These are phyloP conservation scores for Geosiphon pyriformis DNA, from an alignment of 192 early-diverging fungal genomes.

Conservation along the genomic window DNA sequence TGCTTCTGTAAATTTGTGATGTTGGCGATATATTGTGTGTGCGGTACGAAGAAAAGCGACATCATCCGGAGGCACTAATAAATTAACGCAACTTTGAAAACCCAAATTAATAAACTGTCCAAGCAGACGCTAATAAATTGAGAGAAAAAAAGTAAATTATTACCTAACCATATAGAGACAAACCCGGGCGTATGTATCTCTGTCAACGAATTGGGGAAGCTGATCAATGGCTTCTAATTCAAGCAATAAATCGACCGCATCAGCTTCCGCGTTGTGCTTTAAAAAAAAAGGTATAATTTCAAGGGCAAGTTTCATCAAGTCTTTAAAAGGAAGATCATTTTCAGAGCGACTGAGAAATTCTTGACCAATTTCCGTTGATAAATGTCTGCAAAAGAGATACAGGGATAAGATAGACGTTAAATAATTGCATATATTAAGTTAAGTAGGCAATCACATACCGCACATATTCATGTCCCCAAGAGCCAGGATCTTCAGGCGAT, in stretches of 20 bases:
- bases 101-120: neutral
- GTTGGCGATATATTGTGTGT: constrained; percentile 83
- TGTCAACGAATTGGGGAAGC: constrained; percentile 80
- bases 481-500: constrained; percentile 69
- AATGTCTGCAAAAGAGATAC: constrained; percentile 52
- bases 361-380: constrained; percentile 84
- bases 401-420: neutral
- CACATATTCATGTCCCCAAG: constrained; percentile 99
- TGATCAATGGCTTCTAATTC: constrained; percentile 83
- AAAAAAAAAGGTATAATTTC: constrained; percentile 93
- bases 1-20: constrained; percentile 76
- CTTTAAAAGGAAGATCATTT: constrained; percentile 48
- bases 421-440: neutral
- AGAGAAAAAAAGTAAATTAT: neutral
- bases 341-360: constrained; percentile 72
- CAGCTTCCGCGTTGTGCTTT: constrained; percentile 96
- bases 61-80: constrained; percentile 90
- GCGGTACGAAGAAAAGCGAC: constrained; percentile 76
- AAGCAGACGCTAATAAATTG: neutral
- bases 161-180: constrained; percentile 92
- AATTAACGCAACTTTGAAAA: constrained; percentile 72
- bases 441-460: constrained; percentile 39
- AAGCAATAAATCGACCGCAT: constrained; percentile 93
- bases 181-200: constrained; percentile 89
- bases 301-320: constrained; percentile 67